Conservation (phyloP, 1,284 basidiomycete species). For the Ustilago esculenta region DNA sequence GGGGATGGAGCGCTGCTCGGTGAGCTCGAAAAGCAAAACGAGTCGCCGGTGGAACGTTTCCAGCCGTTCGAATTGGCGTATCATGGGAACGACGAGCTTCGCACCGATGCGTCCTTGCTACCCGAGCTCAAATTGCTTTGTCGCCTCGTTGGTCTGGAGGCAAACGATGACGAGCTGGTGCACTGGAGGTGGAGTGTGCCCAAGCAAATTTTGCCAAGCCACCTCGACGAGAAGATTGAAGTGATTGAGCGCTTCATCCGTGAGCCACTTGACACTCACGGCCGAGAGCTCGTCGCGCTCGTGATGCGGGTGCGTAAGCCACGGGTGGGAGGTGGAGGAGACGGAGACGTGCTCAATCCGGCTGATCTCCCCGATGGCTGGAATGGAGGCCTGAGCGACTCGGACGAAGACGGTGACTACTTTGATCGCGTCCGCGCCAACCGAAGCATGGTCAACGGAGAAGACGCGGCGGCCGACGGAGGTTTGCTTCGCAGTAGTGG, state of each 20-base stretch:
- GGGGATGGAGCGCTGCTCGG: conserved; percentile 17
- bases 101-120: conserved; percentile 46
- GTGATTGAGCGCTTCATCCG: conserved; percentile 62
- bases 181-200: conserved; percentile 62
- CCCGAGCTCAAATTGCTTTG: conserved; percentile 63
- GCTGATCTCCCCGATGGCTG: conserved; percentile 34
- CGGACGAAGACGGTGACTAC: conserved; percentile 43
- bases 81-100: conserved; percentile 50
- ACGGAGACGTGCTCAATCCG: conserved; percentile 11
- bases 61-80: conserved; percentile 37
- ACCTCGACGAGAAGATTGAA: conserved; percentile 56
- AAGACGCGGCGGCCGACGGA: conserved; percentile 21
- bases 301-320: conserved; percentile 52
- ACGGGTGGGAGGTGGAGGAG: conserved; percentile 10
- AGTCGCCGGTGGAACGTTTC: conserved; percentile 33
- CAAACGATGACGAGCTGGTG: conserved; percentile 41
- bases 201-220: conserved; percentile 32
- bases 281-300: conserved; percentile 37
- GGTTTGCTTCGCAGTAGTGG: conserved; percentile 30
- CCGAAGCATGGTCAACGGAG: conserved; percentile 10
- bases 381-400: conserved; percentile 37
- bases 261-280: conserved; percentile 49
- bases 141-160: conserved; percentile 57
- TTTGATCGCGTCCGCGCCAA: conserved; percentile 41
- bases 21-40: conserved; percentile 32